A percentile compares a stretch with the other conserved stretches of the same genome.
These are phyloP conservation scores for Salix koriyanagi DNA, from an alignment of 345 rosid genomes.

Conservation along the genomic window DNA sequence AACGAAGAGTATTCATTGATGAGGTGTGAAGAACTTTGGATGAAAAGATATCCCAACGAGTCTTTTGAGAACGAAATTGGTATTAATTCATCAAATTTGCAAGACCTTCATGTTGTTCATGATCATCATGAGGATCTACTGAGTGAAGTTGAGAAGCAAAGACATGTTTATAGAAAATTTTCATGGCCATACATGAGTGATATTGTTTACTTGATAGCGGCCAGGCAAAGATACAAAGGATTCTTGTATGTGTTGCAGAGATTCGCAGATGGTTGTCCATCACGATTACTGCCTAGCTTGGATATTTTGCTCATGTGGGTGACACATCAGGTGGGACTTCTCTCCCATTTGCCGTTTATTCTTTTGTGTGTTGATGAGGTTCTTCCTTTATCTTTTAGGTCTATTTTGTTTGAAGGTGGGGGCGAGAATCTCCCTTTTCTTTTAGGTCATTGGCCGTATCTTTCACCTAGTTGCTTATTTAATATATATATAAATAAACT, in stretches of 20 bases:
- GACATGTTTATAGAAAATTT: constrained; percentile 44
- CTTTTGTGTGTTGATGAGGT: neutral
- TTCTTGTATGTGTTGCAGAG: constrained; percentile 52
- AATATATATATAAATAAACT: neutral
- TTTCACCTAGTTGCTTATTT: neutral
- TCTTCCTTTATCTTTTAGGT: neutral
- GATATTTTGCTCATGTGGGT: constrained; percentile 82
- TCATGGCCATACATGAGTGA: constrained; percentile 65
- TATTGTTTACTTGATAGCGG: constrained; percentile 63
- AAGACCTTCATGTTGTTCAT: constrained; percentile 4
- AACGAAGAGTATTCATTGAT: constrained; percentile 73
- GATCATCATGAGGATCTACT: constrained; percentile 35
- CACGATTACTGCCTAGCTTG: constrained; percentile 49
- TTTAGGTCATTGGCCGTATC: neutral
- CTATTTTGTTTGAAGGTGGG: too few species aligned
- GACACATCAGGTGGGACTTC: constrained; percentile 58
- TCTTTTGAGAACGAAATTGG: constrained; percentile 67
- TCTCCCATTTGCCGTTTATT: neutral
- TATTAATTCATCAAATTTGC: constrained; percentile 19
- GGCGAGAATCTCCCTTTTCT: neutral
- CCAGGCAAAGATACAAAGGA: constrained; percentile 69
- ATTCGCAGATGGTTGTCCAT: constrained; percentile 37
- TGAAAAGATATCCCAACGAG: constrained; percentile 49
- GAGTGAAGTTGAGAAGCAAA: constrained; percentile 48
- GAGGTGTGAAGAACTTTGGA: constrained; percentile 71